Evolutionary conservation across 2,329 filamentous ascomycete genomes (phyloP), one percentile per base, ranked within the genome.

Genomic region (Talaromyces sp.): DNA sequence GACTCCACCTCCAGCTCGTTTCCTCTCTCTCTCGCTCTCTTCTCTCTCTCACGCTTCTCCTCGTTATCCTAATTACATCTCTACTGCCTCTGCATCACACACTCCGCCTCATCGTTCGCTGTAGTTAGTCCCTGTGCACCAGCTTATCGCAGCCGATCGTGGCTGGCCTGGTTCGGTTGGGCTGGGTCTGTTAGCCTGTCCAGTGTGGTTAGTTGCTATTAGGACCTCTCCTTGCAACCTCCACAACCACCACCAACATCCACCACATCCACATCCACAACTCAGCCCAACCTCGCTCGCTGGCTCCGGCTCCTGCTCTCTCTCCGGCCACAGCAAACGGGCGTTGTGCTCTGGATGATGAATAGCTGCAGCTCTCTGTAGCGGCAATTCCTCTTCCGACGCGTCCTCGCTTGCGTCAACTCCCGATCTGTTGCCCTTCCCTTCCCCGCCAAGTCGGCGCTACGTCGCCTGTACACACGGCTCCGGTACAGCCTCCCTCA

Each of bases 321-420:
- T 50, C 27, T 57, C 19, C 29, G 55, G 31, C 54, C 38, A 53
- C 54, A 38, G 43, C 51, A 55, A 63, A 57, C 60, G 57, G 55
- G 41, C 19, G 35, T 35, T 35, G 26, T 19, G 55, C 49, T 49
- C 51, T 60, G 59, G 64, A 66, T 58, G 54, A 67, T 67, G 65
- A 65, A 58, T 61, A 52, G 55, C 61, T 61, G 61, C 58, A 57
- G 61, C 53, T 62, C 52, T 60, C 56, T 51, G 24, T 64, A 64
- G 59, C 58, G 60, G 56, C 64, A 61, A 62, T 62, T 64, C 62
- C 29, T 58, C 58, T 54, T 62, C 61, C 29, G 38, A 61, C 58
- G 58, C 58, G 24, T 60, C 53, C 51, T 63, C 56, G 58, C 59
- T 63, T 64, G 64, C 63, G 60, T 65, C 64, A 62, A 56, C 63